These are phyloP conservation scores for Delitschia confertaspora DNA, from an alignment of 495 filamentous ascomycete species.

Conservation along the genomic window DNA sequence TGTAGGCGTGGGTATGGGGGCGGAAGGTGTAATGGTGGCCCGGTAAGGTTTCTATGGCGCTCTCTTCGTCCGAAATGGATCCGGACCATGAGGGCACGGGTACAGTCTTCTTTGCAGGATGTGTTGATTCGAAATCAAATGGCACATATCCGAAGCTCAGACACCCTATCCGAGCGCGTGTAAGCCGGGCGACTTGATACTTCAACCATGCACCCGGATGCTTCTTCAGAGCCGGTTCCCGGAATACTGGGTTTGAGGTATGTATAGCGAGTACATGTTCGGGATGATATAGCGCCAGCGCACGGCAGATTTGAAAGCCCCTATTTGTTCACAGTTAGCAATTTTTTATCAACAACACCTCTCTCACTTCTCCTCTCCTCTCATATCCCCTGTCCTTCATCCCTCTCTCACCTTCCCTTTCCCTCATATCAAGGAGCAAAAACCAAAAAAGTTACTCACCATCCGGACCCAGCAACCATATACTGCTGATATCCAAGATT, in stretches of 20 bases:
- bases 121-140: slow-evolving; percentile 13
- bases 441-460: slow-evolving; percentile 24
- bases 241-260: slow-evolving; percentile 32
- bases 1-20: slow-evolving; percentile 34
- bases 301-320: slow-evolving; percentile 35
- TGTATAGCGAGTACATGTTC: slow-evolving; percentile 32
- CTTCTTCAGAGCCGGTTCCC: slow-evolving; percentile 24
- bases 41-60: too few species aligned
- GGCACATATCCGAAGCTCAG: slow-evolving; percentile 33
- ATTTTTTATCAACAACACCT: too few species aligned
- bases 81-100: too few species aligned
- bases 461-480: slow-evolving; percentile 32
- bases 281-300: slow-evolving; percentile 31
- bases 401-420: too few species aligned
- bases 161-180: slow-evolving; percentile 16
- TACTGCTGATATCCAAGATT: slow-evolving; percentile 33
- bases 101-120: background rate
- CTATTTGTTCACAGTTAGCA: slow-evolving; percentile 26
- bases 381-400: too few species aligned
- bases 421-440: background rate
- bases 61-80: too few species aligned
- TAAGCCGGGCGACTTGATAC: slow-evolving; percentile 28
- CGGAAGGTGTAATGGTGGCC: slow-evolving; percentile 27
- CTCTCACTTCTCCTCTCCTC: too few species aligned
- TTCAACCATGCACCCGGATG: slow-evolving; percentile 25